Evolutionary conservation across 2,329 filamentous ascomycete species (phyloP), one percentile per base, ranked within the genome.

Genomic region (Aspergillus sp.): DNA sequence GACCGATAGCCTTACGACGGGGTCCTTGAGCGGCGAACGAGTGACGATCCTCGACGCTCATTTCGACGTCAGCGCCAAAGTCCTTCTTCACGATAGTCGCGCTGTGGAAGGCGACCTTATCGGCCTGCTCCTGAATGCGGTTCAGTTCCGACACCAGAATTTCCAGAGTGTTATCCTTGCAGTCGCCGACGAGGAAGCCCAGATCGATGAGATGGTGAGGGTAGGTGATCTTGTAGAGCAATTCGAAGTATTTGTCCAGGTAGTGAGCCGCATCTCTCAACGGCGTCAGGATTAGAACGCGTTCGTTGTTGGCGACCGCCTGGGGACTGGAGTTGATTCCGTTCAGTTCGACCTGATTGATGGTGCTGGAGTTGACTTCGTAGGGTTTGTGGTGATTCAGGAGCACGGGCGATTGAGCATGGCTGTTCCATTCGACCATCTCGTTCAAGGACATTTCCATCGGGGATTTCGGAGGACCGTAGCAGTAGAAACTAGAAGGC

Each of bases 371-470:
- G 76, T 96, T 95, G 79, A 98, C 82, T 73, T 90, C 87, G 71
- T 97, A 83, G 39, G 95, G 89, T 64, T 90, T 88, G 77, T 98
- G 95, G 77, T 94, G 91, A 80, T 99, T 99, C 83, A 96, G 97
- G 66, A 96, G 86, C 68, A 99, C 92, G 53, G 95, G 95, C 3
- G 95, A 98, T 69, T 93, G 88, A 63, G 95, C 82, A 73, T 96
- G 93, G 59, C 87, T 87, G 67, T 90, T 89, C 95, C 95, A 99
- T 65, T 91, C 85, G 63, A 88, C 88, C 76, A 94, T 89, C 74
- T 99, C 95, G 74, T 97, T 97, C 57, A 89, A 81, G 47, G 90
- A 87, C 92, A 99, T 96, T 65, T 95, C 87, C 87, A 96, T 96
- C 55, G 95, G 95, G n/a, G 95, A 87, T 81, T 96, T 97, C 24